Base-by-base conservation (phyloP, 257 asterid genomes). In the Solanum rostratum region DNA sequence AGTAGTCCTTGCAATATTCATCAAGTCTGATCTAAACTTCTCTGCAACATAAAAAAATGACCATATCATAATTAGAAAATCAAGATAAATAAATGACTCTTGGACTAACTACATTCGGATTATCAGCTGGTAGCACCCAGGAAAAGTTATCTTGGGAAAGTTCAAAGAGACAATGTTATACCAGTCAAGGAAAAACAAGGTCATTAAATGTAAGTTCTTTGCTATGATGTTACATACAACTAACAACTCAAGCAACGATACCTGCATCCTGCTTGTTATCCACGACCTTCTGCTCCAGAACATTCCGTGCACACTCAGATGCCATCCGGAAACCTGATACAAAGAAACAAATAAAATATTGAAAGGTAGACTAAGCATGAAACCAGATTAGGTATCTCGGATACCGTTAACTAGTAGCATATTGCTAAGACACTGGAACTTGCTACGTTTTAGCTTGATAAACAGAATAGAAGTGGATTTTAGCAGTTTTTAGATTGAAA, bases 1-100 rank as follows among this genome's bases (percentile, higher is more conserved):
- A 62, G 99, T 95, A 86, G 99, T 95, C 98, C 86, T 94, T 50
- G 97, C 97, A 74, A 95, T 94, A 90, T 93, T 94, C 97, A 95
- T 88, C 85, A 95, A 85, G 88, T 95, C 99, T 0, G 80, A 84
- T 83, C 89, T 90, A 87, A 94, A 95, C 89, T 92, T 93, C 87
- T 91, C 97, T 94, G 96, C 76, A 79, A 49, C 63, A 78, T 8
- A 27, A 27, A 16, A 78, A 76, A 76, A 76, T 74, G 45, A 27
- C 27, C 59, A 73, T 71, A 73, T 76, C 62, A 49, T 27, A 46
- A 52, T 49, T 63, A 76, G 82, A 27, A 74, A 29, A 27, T 19
- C 16, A 78, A 50, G 10, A 50, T 27, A 12, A 46, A 46, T 50
- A 76, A 76, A 50, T 27, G 45, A 74, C 45, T 27, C 45, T 50